Conservation (phyloP, 139 green algal species). For the Desmodesmus armatus region DNA sequence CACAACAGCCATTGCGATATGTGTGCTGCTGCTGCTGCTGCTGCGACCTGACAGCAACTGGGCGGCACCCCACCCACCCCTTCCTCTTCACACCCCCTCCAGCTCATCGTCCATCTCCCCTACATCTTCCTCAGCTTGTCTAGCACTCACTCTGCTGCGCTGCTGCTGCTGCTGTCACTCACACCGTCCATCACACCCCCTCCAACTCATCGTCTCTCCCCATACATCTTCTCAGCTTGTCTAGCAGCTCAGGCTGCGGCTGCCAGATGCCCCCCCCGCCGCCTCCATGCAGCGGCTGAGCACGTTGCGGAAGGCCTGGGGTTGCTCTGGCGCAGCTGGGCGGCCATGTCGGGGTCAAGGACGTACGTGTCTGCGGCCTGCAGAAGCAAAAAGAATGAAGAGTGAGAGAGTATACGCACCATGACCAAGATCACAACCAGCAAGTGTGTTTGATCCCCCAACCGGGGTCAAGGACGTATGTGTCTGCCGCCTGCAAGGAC, state of each 20-base stretch:
- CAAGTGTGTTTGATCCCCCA: no score
- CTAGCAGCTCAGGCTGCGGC: slow-evolving; percentile 74
- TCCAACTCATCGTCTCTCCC: slow-evolving; percentile 94
- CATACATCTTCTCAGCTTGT: slow-evolving; percentile 81
- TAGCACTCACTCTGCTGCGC: slow-evolving; percentile 46
- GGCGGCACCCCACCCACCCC: neutral
- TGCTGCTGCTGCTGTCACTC: slow-evolving; percentile 66
- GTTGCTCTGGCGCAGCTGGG: slow-evolving; percentile 78
- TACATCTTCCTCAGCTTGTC: slow-evolving; percentile 79
- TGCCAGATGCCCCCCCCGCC: slow-evolving; percentile 95
- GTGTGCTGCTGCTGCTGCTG: neutral
- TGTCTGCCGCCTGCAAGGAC: slow-evolving; percentile 75
- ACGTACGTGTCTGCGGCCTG: slow-evolving; percentile 91
- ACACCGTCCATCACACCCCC: slow-evolving; percentile 64
- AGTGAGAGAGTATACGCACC: no score
- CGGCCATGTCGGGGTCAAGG: slow-evolving; percentile 86
- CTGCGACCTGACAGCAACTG: no score
- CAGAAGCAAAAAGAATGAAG: neutral
- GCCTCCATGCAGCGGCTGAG: slow-evolving; percentile 95
- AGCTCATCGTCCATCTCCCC: slow-evolving; percentile 92
- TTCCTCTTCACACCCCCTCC: slow-evolving; percentile 79
- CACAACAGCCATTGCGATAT: neutral
- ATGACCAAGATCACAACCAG: no score
- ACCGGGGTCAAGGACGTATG: slow-evolving; percentile 91
- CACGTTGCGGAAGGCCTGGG: slow-evolving; percentile 87